Base-by-base conservation (phyloP, 768 basidiomycete species). In the Polyporus arcularius region DNA sequence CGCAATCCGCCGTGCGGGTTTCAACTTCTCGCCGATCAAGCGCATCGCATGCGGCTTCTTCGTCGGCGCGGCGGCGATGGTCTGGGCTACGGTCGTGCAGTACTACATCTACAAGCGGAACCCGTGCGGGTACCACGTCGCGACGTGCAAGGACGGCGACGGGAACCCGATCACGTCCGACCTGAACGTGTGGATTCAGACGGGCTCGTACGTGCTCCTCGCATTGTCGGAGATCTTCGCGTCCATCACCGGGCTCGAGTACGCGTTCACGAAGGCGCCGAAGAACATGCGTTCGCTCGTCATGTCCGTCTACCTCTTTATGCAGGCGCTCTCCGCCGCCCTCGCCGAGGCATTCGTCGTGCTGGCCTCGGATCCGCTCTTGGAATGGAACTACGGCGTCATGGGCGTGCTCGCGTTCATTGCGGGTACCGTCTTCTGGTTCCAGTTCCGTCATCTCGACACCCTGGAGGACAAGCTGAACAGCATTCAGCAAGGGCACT, bases 211-310 rank as follows among this genome's bases (percentile, higher is more conserved):
- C 70, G 72, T 89, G 45, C 74, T 90, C 49, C 80, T 90, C 65
- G 88, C 87, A 38, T 62, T 77, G 53, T 84, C 82, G 68, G 90
- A 93, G 76, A 92, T 94, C 70, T 80, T 92, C 50, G 89, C 89
- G 1, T 86, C 86, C 6, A 90, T 94, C 74, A 92, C 90, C 0
- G 88, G 89, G 9, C 81, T 94, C 58, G 90, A 94, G 71, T 93
- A 93, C 67, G 91, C 90, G n/a, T 94, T 88, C 76, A 90, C 88
- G 32, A 92, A 94, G 73, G 92, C 92, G 18, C 93, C 93, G 11
- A 85, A 79, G 73, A 90, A 90, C 74, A 94, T 94, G 94, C 84
- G 86, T 28, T 92, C 90, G 48, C 83, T 94, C 59, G 90, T 95
- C 57, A 91, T 91, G 89, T 68, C 68, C 26, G 31, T 73, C n/a